These are phyloP conservation scores for Cutaneotrichosporon sp. DNA, from an alignment of 1,284 basidiomycete species.

Conservation along the genomic window DNA sequence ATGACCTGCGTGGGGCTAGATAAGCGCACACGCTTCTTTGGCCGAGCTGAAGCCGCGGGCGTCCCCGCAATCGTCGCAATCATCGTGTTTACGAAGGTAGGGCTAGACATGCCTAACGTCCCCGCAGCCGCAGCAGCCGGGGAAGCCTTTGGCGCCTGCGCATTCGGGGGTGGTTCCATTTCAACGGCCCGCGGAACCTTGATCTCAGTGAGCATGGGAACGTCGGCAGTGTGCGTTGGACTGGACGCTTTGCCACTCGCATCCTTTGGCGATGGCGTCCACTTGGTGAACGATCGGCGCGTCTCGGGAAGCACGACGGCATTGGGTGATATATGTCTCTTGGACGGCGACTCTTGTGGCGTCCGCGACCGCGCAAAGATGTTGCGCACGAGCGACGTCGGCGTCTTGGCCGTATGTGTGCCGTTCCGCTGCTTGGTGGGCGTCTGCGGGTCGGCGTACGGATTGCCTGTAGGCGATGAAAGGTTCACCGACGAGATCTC, in stretches of 20 bases:
- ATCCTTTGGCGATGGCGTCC: conserved; percentile 16
- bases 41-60: neutral
- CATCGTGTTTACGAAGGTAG: neutral
- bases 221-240: neutral
- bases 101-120: neutral
- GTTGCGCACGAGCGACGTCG: conserved; percentile 37
- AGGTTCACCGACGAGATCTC: conserved; percentile 29
- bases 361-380: conserved; percentile 28
- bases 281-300: conserved; percentile 22
- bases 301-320: conserved; percentile 29
- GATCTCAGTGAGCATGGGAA: conserved; percentile 4
- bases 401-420: conserved; percentile 15
- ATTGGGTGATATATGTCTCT: conserved; percentile 13
- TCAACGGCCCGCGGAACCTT: neutral
- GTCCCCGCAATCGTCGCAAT: neutral
- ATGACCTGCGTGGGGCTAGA: conserved; percentile 4
- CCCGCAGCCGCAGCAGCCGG: no score
- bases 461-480: conserved; percentile 25
- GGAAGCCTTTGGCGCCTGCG: conserved; percentile 1
- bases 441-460: conserved; percentile 25
- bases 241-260: neutral
- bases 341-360: conserved; percentile 20
- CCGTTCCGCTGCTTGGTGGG: conserved; percentile 26
- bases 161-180: conserved; percentile 1
- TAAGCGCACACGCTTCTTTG: conserved; percentile 15